These are phyloP conservation scores for Mycena indigotica DNA, from an alignment of 768 basidiomycete genomes.

Conservation along the genomic window DNA sequence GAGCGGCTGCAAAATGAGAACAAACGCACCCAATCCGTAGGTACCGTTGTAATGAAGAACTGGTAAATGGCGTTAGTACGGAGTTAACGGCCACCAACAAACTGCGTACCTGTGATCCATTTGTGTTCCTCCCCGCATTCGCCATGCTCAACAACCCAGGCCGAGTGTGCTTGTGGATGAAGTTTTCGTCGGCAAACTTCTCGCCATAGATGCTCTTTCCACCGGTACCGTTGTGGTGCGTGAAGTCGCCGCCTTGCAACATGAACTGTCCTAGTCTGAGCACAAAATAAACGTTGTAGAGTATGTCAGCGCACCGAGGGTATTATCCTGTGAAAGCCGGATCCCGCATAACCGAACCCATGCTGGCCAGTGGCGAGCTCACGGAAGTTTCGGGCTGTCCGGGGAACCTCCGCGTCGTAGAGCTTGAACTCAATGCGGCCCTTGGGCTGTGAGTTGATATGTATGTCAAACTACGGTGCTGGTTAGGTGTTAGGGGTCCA, in stretches of 20 bases:
- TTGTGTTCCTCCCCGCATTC: slow-evolving; percentile 80
- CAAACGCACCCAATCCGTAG: slow-evolving; percentile 48
- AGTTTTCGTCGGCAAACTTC: slow-evolving; percentile 85
- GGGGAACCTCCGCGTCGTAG: slow-evolving; percentile 76
- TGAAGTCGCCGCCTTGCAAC: slow-evolving; percentile 93
- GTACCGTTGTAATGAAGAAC: slow-evolving; percentile 89
- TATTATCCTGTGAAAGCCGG: slow-evolving; percentile 80
- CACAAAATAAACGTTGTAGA: too few species aligned
- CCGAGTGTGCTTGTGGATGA: slow-evolving; percentile 71
- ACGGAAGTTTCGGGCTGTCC: slow-evolving; percentile 83
- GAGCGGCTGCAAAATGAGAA: slow-evolving; percentile 52
- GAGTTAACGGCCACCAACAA: not conserved
- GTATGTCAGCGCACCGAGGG: slow-evolving; percentile 41
- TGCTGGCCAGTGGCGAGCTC: slow-evolving; percentile 78
- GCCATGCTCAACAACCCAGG: slow-evolving; percentile 76
- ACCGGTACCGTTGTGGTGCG: slow-evolving; percentile 66
- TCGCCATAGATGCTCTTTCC: slow-evolving; percentile 80
- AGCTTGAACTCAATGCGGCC: slow-evolving; percentile 84
- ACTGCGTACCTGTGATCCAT: slow-evolving; percentile 59
- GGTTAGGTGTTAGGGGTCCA: not conserved
- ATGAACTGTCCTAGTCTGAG: too few species aligned
- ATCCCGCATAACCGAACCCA: slow-evolving; percentile 73
- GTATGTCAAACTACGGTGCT: slow-evolving; percentile 63
- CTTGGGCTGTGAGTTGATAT: slow-evolving; percentile 38
- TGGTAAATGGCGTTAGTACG: slow-evolving; percentile 27